Conservation (phyloP, 2,329 filamentous ascomycete species). For the Phyllosticta citribraziliensis region DNA sequence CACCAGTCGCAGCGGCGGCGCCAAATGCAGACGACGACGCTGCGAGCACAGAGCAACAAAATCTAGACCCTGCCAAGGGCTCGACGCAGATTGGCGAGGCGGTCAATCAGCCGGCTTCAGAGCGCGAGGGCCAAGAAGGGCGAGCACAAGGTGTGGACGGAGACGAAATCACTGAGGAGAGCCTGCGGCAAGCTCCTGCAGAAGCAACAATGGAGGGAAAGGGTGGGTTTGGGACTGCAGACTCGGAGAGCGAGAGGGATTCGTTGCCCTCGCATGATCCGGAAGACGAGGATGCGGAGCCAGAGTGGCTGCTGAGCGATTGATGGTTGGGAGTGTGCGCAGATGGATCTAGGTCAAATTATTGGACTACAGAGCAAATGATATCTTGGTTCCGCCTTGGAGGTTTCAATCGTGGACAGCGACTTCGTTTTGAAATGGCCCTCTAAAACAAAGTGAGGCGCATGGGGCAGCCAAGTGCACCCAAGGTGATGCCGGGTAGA, state of each 20-base stretch:
- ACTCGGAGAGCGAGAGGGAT: slow-evolving; percentile 17
- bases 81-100: too few species aligned
- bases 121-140: too few species aligned
- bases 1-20: too few species aligned
- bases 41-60: too few species aligned
- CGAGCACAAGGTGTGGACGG: background rate
- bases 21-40: too few species aligned
- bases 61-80: too few species aligned
- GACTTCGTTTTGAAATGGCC: background rate
- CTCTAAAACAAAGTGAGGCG: background rate
- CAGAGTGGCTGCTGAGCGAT: slow-evolving; percentile 44
- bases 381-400: background rate
- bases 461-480: background rate
- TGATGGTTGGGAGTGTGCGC: background rate
- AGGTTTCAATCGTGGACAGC: background rate
- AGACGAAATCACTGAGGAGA: background rate
- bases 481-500: background rate
- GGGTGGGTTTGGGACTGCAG: background rate
- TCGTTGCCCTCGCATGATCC: slow-evolving; percentile 52
- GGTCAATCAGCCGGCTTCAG: too few species aligned
- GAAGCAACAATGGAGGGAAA: background rate
- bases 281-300: slow-evolving; percentile 56
- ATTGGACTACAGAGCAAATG: background rate
- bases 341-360: background rate
- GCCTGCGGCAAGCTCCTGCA: background rate